Percentiles rank a stretch among this genome's conserved stretches.
Evolutionary conservation across 2,329 filamentous ascomycete species (phyloP).

Genomic region (Alternaria panax): DNA sequence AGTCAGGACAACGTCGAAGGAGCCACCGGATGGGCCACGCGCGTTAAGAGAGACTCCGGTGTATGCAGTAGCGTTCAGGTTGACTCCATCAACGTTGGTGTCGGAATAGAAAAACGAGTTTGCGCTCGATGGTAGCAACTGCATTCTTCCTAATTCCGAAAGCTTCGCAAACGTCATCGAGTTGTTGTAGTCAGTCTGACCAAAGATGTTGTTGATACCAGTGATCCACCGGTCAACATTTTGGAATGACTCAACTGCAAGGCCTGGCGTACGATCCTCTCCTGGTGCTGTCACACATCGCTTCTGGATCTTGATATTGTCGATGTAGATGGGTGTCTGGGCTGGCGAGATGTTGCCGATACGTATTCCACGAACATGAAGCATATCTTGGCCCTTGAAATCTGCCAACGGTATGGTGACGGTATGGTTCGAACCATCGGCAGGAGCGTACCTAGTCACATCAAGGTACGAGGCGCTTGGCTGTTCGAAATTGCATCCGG

Average conservation of each 20-base stretch:
- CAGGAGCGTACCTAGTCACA: constrained; percentile 12
- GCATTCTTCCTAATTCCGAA: constrained; percentile 13
- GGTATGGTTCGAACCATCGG: constrained; percentile 12
- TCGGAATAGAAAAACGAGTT: constrained; percentile 13
- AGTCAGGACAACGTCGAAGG: constrained; percentile 11
- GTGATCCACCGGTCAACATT: constrained; percentile 16
- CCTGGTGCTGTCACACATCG: constrained; percentile 15
- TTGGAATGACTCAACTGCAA: constrained; percentile 15
- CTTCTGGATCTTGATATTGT: constrained; percentile 16
- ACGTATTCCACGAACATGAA: constrained; percentile 12
- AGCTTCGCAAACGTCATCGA: constrained; percentile 17
- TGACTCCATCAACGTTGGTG: constrained; percentile 6
- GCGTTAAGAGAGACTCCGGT: constrained; percentile 13
- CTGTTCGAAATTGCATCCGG: constrained; percentile 1
- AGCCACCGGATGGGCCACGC: constrained; percentile 9
- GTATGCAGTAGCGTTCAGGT: constrained; percentile 11
- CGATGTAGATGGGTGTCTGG: constrained; percentile 13
- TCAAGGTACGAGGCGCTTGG: constrained; percentile 14
- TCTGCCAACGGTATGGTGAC: constrained; percentile 14
- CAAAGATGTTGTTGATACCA: constrained; percentile 19
- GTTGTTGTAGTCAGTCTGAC: constrained; percentile 13
- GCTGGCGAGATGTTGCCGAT: constrained; percentile 17
- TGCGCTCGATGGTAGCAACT: constrained; percentile 6
- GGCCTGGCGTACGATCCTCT: constrained; percentile 13
- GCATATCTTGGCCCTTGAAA: constrained; percentile 14